Percentiles rank a stretch among this genome's conserved stretches.
phyloP scores from a whole-genome alignment of 352 stramenopile species.

The Aphanomyces astaci region DNA sequence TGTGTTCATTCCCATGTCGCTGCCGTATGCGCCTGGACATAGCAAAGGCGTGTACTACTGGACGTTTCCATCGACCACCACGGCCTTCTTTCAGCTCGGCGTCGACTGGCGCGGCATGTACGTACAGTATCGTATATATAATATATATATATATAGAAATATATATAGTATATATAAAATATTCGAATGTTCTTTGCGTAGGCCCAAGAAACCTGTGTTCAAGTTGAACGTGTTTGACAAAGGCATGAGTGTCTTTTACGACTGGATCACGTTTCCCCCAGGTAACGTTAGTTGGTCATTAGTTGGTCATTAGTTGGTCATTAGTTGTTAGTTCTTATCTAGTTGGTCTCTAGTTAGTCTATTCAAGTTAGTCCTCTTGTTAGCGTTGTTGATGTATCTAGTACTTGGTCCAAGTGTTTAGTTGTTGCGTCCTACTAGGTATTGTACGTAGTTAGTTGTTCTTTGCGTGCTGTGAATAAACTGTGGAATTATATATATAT shows the following conservation, averaged over 20 bases:
- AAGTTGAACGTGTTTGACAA: constrained; percentile 83
- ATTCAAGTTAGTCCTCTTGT: too few species aligned
- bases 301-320: not conserved
- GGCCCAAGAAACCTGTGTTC: constrained; percentile 63
- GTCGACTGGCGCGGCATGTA: constrained; percentile 56
- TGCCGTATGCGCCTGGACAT: constrained; percentile 71
- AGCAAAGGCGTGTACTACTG: constrained; percentile 70
- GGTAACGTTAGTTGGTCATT: constrained; percentile 29
- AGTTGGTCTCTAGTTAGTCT: too few species aligned
- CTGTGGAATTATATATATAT: too few species aligned
- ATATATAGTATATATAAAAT: too few species aligned
- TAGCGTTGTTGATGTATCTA: too few species aligned
- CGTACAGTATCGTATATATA: not conserved
- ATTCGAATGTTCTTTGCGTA: not conserved
- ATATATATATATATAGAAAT: too few species aligned
- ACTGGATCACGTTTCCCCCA: constrained; percentile 80
- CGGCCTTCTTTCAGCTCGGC: constrained; percentile 68
- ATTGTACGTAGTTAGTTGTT: too few species aligned
- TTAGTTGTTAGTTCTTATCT: too few species aligned
- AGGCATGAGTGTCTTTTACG: constrained; percentile 72
- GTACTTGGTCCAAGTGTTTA: too few species aligned
- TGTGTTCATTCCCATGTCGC: constrained; percentile 65
- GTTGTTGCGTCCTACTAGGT: too few species aligned
- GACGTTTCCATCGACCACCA: constrained; percentile 47
- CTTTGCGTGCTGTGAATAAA: too few species aligned